Percentiles rank a stretch among this genome's conserved stretches.
These are phyloP conservation scores for Bretschneidera sinensis DNA, from an alignment of 345 rosid species.

Conservation along the genomic window DNA sequence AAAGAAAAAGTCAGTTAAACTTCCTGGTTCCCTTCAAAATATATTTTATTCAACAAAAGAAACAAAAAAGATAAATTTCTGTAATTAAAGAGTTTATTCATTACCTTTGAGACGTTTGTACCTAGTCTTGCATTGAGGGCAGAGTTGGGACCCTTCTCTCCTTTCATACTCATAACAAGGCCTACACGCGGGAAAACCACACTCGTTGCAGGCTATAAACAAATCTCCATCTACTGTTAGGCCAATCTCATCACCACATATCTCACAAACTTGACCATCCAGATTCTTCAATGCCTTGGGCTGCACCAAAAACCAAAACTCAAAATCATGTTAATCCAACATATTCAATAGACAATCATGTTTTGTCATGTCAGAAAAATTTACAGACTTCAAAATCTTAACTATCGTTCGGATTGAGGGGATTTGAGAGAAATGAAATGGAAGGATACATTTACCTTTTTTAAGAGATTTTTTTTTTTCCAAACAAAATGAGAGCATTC, in stretches of 20 bases:
- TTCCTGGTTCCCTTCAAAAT: background rate
- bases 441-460: too few species aligned
- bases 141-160: slow-evolving; percentile 81
- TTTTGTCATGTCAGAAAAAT: too few species aligned
- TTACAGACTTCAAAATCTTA: too few species aligned
- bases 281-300: slow-evolving; percentile 80
- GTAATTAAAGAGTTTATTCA: too few species aligned
- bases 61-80: too few species aligned
- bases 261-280: slow-evolving; percentile 94
- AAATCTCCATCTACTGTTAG: slow-evolving; percentile 86
- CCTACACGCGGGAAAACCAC: slow-evolving; percentile 91
- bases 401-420: too few species aligned
- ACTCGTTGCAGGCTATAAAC: slow-evolving; percentile 96
- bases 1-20: background rate
- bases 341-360: too few species aligned
- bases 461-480: too few species aligned
- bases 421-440: too few species aligned
- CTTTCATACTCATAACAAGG: slow-evolving; percentile 98
- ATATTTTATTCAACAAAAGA: too few species aligned
- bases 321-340: too few species aligned
- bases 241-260: slow-evolving; percentile 83
- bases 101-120: slow-evolving; percentile 95
- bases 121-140: slow-evolving; percentile 94
- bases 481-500: too few species aligned
- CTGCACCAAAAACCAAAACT: slow-evolving; percentile 36